Evolutionary conservation across 352 stramenopile species (phyloP).

Genomic region (Phytopythium kandeliae): DNA sequence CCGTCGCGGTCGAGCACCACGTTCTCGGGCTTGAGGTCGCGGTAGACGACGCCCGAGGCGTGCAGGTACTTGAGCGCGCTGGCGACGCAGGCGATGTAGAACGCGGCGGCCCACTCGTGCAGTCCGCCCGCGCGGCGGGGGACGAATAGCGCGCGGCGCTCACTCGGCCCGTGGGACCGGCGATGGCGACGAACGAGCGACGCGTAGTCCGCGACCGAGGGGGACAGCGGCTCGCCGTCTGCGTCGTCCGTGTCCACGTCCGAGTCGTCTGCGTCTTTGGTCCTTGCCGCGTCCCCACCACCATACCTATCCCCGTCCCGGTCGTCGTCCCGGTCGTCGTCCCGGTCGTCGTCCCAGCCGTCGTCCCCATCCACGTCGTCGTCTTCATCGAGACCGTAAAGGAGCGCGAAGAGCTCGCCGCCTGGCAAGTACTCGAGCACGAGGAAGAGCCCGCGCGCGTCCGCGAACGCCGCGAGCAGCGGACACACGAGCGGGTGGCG

Average conservation of each 20-base stretch:
- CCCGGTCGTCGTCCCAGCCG: background rate
- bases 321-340: conserved; percentile 31
- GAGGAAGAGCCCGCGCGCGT: conserved; percentile 77
- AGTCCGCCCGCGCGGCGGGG: background rate
- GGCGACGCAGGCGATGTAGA: conserved; percentile 90
- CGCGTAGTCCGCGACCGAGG: conserved; percentile 9
- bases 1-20: conserved; percentile 80
- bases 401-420: conserved; percentile 73
- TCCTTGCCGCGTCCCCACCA: conserved; percentile 32
- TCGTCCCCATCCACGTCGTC: conserved; percentile 4
- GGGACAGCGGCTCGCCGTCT: conserved; percentile 22
- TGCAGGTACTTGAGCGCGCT: conserved; percentile 76
- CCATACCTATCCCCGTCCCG: background rate
- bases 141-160: conserved; percentile 66
- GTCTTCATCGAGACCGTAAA: conserved; percentile 33
- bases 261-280: background rate
- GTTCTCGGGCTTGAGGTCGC: conserved; percentile 91
- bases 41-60: conserved; percentile 64
- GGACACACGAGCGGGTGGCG: conserved; percentile 64
- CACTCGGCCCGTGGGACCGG: conserved; percentile 4
- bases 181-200: conserved; percentile 17
- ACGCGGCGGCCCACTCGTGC: conserved; percentile 29
- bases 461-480: conserved; percentile 78
- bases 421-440: conserved; percentile 75
- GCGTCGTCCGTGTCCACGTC: conserved; percentile 12